Evolutionary conservation across 768 basidiomycete genomes (phyloP), one percentile per base, ranked within the genome.

Genomic region (Polyporus arcularius): DNA sequence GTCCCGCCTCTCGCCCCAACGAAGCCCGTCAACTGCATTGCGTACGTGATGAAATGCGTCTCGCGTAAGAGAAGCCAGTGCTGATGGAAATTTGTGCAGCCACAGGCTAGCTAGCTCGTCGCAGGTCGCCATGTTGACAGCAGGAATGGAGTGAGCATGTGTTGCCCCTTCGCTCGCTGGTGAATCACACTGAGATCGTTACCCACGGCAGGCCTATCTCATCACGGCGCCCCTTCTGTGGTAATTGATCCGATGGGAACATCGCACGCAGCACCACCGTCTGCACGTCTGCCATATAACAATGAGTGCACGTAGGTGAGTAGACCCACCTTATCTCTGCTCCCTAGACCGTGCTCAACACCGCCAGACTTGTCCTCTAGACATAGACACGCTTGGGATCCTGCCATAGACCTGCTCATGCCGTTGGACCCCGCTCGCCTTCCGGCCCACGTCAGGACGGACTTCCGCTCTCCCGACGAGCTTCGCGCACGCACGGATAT

Each of bases 401-500:
- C 26, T 49, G 38, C 12, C 54, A 58, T 48, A 32, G 26, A 48
- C 26, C 32, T n/a, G 4, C 40, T 12, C 39, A 62, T 62, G 61
- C 61, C 61, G 21, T 51, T 62, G 26, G 45, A 40, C 15, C 42
- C 55, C 38, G 51, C 55, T 18, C 51, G 57, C 43, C 43, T 62
- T 16, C 61, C 61, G n/a, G 18, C 61, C 7, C 49, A 57, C 39
- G 52, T 62, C 18, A 26, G 45, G 11, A 53, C 49, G 38, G 55
- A 62, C 26, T 62, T 62, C 15, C 51, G 30, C 16, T n/a, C 43
- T 28, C 61, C 61, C 1, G 18, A 28, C 3, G 51, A 57, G 8
- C 31, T 57, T 12, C 16, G 47, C 9, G 15, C 32, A 16, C 30
- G 48, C 26, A 26, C 38, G 8, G 51, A 39, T 4, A 9, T 75